phyloP scores from a whole-genome alignment of 2,329 filamentous ascomycete species.

The Ascocoryne sarcoides region DNA sequence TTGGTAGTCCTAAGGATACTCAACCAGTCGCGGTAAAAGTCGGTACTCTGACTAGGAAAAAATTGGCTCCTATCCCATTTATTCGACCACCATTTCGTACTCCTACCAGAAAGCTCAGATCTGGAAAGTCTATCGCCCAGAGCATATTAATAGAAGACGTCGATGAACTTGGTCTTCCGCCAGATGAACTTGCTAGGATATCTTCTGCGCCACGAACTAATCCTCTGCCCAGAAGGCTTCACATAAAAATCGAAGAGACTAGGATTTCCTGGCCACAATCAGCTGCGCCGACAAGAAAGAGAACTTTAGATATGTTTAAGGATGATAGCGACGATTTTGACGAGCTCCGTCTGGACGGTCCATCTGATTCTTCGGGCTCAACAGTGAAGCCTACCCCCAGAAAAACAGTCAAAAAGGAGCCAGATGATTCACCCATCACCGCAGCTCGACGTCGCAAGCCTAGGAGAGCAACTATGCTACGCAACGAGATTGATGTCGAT shows the following conservation, averaged over 20 bases:
- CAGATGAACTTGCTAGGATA: constrained; percentile 18
- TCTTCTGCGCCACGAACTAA: constrained; percentile 13
- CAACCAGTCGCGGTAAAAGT: not conserved
- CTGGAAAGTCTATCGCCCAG: constrained; percentile 2
- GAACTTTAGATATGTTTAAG: constrained; percentile 12
- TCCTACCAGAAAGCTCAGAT: constrained; percentile 1
- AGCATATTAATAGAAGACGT: constrained; percentile 13
- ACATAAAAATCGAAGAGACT: constrained; percentile 14
- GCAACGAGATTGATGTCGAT: not conserved
- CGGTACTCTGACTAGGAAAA: not conserved
- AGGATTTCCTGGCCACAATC: constrained; percentile 3
- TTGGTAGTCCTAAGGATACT: not conserved
- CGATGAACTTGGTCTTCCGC: constrained; percentile 23
- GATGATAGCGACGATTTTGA: constrained; percentile 4
- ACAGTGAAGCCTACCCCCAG: too few relatives aligned
- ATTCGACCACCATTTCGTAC: not conserved
- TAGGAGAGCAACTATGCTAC: not conserved
- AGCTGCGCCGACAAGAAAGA: constrained; percentile 7
- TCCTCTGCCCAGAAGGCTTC: constrained; percentile 4
- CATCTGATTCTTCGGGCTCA: not conserved
- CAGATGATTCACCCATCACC: not conserved
- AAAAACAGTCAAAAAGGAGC: constrained; percentile 7
- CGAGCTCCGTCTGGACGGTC: constrained; percentile 3
- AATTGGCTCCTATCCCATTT: not conserved
- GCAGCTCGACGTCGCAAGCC: not conserved